These are phyloP conservation scores for Diaporthe australafricana DNA, from an alignment of 2,329 filamentous ascomycete genomes.

Conservation along the genomic window DNA sequence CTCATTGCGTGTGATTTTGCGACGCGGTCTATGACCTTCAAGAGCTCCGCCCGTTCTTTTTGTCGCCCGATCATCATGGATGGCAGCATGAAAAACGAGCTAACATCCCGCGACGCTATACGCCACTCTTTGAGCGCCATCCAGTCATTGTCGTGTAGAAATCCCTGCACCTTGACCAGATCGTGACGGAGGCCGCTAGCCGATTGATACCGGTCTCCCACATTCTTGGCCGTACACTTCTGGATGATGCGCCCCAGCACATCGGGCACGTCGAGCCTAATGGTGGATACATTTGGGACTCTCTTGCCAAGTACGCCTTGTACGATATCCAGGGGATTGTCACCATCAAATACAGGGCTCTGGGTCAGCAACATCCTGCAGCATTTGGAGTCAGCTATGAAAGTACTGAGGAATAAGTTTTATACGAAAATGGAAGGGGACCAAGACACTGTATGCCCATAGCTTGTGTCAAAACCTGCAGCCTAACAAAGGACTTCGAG, in stretches of 20 bases:
- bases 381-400: no score
- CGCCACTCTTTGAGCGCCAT: slow-evolving; percentile 78
- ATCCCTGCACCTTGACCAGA: slow-evolving; percentile 77
- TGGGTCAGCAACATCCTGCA: slow-evolving; percentile 85
- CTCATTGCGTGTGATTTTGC: slow-evolving; percentile 71
- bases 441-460: no score
- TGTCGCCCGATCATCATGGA: slow-evolving; percentile 83
- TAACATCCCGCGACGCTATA: slow-evolving; percentile 87
- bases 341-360: slow-evolving; percentile 82
- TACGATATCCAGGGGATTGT: slow-evolving; percentile 87
- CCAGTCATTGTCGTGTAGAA: slow-evolving; percentile 80
- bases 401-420: no score
- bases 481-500: no score
- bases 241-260: slow-evolving; percentile 85
- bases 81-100: slow-evolving; percentile 91
- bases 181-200: slow-evolving; percentile 88
- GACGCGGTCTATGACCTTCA: slow-evolving; percentile 81
- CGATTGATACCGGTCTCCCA: slow-evolving; percentile 89
- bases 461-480: no score
- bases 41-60: slow-evolving; percentile 76
- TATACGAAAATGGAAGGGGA: no score
- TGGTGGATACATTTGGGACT: slow-evolving; percentile 79
- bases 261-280: slow-evolving; percentile 86
- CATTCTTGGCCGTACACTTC: slow-evolving; percentile 91
- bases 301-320: slow-evolving; percentile 86